These are phyloP conservation scores for Exophiala calicioides DNA, from an alignment of 2,329 filamentous ascomycete species.

Conservation along the genomic window DNA sequence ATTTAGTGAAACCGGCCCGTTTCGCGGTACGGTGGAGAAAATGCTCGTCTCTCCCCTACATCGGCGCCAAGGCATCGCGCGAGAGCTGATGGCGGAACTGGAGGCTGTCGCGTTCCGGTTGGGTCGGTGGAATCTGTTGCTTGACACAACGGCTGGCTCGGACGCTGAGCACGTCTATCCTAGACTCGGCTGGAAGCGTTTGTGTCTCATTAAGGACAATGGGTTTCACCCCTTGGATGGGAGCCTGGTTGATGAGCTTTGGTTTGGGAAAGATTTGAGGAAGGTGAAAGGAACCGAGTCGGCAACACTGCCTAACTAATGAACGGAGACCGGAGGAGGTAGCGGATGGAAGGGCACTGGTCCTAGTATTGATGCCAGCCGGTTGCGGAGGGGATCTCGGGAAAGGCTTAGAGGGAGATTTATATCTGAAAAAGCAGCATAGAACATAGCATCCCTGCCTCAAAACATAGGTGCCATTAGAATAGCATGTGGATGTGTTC, in stretches of 20 bases:
- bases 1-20: constrained; percentile 57
- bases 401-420: too few species aligned
- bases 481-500: too few species aligned
- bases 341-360: too few species aligned
- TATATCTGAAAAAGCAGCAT: too few species aligned
- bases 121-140: constrained; percentile 54
- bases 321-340: too few species aligned
- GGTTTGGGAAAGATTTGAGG: constrained; percentile 31
- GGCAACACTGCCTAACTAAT: too few species aligned
- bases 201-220: constrained; percentile 59
- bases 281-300: constrained; percentile 18
- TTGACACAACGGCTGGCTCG: constrained; percentile 56
- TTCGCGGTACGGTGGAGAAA: constrained; percentile 59
- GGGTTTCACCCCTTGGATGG: constrained; percentile 54
- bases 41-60: constrained; percentile 57
- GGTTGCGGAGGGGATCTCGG: too few species aligned
- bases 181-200: constrained; percentile 58
- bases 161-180: constrained; percentile 56
- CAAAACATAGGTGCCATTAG: too few species aligned
- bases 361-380: too few species aligned
- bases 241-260: constrained; percentile 44
- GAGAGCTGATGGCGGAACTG: constrained; percentile 54
- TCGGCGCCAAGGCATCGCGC: constrained; percentile 55
- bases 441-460: too few species aligned
- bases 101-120: constrained; percentile 55